Evolutionary conservation across 352 stramenopile species (phyloP).

Genomic region (Peronosclerospora sorghi): DNA sequence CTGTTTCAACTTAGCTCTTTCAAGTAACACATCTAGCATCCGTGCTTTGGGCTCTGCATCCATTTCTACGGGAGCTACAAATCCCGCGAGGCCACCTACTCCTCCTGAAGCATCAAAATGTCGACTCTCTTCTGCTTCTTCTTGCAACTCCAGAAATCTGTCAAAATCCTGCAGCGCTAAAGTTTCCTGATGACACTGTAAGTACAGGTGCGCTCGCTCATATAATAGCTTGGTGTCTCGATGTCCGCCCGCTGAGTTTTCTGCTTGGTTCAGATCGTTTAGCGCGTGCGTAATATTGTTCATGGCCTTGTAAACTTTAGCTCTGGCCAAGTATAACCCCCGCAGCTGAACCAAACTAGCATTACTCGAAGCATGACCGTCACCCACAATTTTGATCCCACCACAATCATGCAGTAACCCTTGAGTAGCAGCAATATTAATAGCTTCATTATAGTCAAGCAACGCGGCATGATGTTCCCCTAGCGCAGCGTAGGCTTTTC

Average conservation of each 20-base stretch:
- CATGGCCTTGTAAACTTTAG: slow-evolving; percentile 42
- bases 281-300: slow-evolving; percentile 43
- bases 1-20: slow-evolving; percentile 44
- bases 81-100: slow-evolving; percentile 20
- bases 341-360: slow-evolving; percentile 30
- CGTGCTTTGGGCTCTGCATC: slow-evolving; percentile 13
- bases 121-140: slow-evolving; percentile 27
- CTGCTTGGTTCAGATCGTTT: slow-evolving; percentile 37
- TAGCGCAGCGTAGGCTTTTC: slow-evolving; percentile 44
- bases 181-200: slow-evolving; percentile 31
- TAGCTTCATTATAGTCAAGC: slow-evolving; percentile 55
- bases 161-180: slow-evolving; percentile 51
- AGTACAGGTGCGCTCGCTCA: slow-evolving; percentile 39
- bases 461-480: slow-evolving; percentile 41
- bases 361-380: slow-evolving; percentile 14
- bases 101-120: slow-evolving; percentile 28
- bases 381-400: slow-evolving; percentile 4
- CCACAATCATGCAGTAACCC: slow-evolving; percentile 21
- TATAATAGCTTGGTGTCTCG: slow-evolving; percentile 51
- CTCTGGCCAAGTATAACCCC: slow-evolving; percentile 35
- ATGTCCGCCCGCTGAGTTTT: slow-evolving; percentile 31
- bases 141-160: slow-evolving; percentile 55
- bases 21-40: slow-evolving; percentile 45
- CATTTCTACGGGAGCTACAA: slow-evolving; percentile 15
- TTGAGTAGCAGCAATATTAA: slow-evolving; percentile 31